Evolutionary conservation across 139 green algal species (phyloP).

Genomic region (Zygnema circumcarinatum): DNA sequence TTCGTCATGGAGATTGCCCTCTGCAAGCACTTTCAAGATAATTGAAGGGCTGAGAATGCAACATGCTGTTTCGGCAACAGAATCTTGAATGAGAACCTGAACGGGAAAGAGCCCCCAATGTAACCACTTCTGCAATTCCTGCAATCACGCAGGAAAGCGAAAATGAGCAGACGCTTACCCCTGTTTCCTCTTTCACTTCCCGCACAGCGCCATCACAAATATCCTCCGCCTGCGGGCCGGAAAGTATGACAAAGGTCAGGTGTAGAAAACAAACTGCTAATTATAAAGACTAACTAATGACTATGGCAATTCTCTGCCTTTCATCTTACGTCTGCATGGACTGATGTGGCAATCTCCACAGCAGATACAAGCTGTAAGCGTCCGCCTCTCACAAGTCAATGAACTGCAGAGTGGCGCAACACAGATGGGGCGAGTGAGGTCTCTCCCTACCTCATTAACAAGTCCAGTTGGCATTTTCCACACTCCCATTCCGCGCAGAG

Average conservation of each 20-base stretch:
- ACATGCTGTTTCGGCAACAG: neutral
- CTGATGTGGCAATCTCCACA: neutral
- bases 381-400: no score
- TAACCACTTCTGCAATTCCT: no score
- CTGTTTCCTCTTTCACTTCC: conserved; percentile 67
- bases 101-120: no score
- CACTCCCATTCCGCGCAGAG: conserved; percentile 50
- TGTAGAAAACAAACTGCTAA: neutral
- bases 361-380: no score
- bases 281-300: neutral
- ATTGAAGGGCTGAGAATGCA: neutral
- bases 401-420: no score
- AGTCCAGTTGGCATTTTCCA: conserved; percentile 69
- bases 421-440: no score
- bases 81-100: neutral
- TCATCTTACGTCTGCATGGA: neutral
- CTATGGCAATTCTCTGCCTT: neutral
- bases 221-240: conserved; percentile 58
- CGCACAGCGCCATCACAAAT: conserved; percentile 58
- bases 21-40: neutral
- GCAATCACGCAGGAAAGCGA: no score
- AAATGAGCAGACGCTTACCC: conserved; percentile 51
- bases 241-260: neutral
- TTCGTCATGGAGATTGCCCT: neutral
- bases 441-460: conserved; percentile 47